Conservation (phyloP, 2,329 filamentous ascomycete species). For the Alternaria burnsii region DNA sequence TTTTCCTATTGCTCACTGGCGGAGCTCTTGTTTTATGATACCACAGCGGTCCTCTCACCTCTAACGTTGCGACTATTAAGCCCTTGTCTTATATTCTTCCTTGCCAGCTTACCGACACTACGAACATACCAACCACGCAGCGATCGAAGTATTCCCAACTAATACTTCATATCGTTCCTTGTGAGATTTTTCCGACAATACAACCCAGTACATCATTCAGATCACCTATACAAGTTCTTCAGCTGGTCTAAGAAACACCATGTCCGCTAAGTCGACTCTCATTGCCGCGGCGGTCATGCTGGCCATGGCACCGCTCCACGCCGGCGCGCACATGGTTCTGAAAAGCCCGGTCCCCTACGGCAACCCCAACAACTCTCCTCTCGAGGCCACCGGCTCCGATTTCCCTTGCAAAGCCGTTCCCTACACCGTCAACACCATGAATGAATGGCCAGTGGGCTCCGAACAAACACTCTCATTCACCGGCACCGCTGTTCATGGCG, state of each 20-base stretch:
- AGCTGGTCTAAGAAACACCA: slow-evolving; percentile 19
- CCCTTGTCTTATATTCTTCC: slow-evolving; percentile 12
- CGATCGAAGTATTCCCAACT: background rate
- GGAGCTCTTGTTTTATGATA: slow-evolving; percentile 21
- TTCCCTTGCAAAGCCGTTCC: slow-evolving; percentile 78
- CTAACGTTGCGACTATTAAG: slow-evolving; percentile 20
- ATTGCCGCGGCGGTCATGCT: slow-evolving; percentile 29
- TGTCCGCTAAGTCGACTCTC: slow-evolving; percentile 19
- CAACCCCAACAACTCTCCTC: slow-evolving; percentile 66
- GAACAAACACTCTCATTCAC: slow-evolving; percentile 68
- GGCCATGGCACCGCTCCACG: slow-evolving; percentile 61
- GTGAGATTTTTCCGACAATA: slow-evolving; percentile 11
- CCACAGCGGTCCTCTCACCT: slow-evolving; percentile 11
- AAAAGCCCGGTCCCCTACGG: slow-evolving; percentile 71
- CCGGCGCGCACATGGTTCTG: slow-evolving; percentile 80
- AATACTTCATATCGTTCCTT: slow-evolving; percentile 1
- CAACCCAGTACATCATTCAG: slow-evolving; percentile 10
- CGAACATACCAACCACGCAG: slow-evolving; percentile 14
- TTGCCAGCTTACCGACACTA: slow-evolving; percentile 19
- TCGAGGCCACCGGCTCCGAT: slow-evolving; percentile 66
- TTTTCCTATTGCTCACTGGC: slow-evolving; percentile 15
- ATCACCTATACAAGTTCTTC: slow-evolving; percentile 4
- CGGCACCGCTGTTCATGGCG: slow-evolving; percentile 82
- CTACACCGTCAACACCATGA: slow-evolving; percentile 60
- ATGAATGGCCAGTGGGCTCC: slow-evolving; percentile 70